Evolutionary conservation across 352 stramenopile species (phyloP).

Genomic region (Pythium catenulatum): DNA sequence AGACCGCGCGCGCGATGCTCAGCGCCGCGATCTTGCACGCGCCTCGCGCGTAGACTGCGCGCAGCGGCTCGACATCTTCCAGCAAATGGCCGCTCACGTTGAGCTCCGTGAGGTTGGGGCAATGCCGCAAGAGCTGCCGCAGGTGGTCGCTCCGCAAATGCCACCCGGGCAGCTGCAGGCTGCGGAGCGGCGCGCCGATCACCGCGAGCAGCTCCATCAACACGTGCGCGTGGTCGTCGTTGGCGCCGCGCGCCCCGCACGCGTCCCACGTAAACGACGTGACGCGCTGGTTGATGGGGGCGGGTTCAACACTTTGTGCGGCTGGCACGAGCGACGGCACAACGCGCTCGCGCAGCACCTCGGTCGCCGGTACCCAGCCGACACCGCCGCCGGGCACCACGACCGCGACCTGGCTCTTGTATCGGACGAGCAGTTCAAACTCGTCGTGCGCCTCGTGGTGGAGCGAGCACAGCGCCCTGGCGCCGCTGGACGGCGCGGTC

Average conservation of each 20-base stretch:
- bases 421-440: constrained; percentile 63
- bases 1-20: neutral
- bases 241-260: neutral
- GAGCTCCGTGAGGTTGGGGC: constrained; percentile 30
- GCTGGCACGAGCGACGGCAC: neutral
- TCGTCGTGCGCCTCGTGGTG: constrained; percentile 29
- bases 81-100: constrained; percentile 11
- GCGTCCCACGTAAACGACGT: neutral
- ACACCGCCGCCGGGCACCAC: constrained; percentile 66
- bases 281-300: neutral
- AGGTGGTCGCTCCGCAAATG: neutral
- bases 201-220: constrained; percentile 4
- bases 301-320: neutral
- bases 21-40: constrained; percentile 5
- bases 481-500: neutral
- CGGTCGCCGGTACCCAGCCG: constrained; percentile 51
- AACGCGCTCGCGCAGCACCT: neutral
- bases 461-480: constrained; percentile 27
- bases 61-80: neutral
- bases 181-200: neutral
- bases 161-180: neutral
- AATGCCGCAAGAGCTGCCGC: neutral
- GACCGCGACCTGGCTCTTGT: constrained; percentile 60
- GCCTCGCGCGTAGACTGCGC: neutral
- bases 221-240: neutral